Evolutionary conservation across 2,329 filamentous ascomycete genomes (phyloP).

Genomic region (Penicillium sumatraense): DNA sequence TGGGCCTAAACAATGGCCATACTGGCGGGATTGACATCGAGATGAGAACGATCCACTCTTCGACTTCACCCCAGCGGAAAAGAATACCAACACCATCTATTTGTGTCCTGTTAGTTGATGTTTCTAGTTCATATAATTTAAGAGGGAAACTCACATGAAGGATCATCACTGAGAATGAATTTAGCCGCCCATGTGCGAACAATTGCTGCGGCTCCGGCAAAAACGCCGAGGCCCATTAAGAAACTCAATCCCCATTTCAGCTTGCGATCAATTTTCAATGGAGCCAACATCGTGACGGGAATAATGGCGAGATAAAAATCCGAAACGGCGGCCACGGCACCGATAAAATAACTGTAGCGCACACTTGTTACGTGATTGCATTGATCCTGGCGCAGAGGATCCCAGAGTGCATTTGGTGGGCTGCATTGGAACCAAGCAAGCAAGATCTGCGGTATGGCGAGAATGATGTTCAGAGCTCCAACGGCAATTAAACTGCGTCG

Average conservation of each 20-base stretch:
- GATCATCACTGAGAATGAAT: conserved; percentile 23
- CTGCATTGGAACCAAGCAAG: conserved; percentile 26
- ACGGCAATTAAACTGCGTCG: conserved; percentile 21
- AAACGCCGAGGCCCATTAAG: conserved; percentile 26
- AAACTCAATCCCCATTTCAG: conserved; percentile 28
- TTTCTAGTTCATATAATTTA: not conserved
- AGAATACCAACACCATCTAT: conserved; percentile 22
- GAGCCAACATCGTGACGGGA: conserved; percentile 22
- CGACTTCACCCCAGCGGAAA: conserved; percentile 27
- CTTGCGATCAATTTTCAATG: conserved; percentile 21
- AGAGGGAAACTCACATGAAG: conserved; percentile 16
- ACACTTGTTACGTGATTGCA: conserved; percentile 23
- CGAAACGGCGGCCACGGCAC: conserved; percentile 21
- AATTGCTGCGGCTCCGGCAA: conserved; percentile 26
- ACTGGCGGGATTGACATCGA: conserved; percentile 28
- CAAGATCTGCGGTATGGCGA: conserved; percentile 24
- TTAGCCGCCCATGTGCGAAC: conserved; percentile 25
- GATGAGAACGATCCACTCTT: conserved; percentile 28
- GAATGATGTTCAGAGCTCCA: conserved; percentile 18
- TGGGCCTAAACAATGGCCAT: conserved; percentile 24
- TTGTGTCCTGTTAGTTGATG: not conserved
- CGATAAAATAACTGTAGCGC: conserved; percentile 25
- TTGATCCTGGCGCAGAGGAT: conserved; percentile 15
- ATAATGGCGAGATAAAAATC: conserved; percentile 27
- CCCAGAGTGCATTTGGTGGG: conserved; percentile 22